Conservation (phyloP, 1,284 basidiomycete genomes). For the Ceratorhiza oryzae-sativae region DNA sequence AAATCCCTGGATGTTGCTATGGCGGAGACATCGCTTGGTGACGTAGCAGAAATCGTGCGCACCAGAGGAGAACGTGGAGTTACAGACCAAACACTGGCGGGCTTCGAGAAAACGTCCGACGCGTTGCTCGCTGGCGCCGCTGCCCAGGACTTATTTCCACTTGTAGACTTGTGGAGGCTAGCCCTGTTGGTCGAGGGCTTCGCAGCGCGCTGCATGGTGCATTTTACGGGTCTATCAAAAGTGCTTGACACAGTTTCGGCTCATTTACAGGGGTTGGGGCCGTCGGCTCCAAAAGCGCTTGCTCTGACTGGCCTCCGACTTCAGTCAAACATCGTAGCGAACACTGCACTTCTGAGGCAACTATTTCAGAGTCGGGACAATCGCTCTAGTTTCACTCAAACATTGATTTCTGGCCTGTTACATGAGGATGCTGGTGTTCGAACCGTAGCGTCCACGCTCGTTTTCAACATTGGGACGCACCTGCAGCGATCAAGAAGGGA, state of each 20-base stretch:
- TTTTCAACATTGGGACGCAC: constrained; percentile 70
- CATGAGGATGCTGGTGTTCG: constrained; percentile 72
- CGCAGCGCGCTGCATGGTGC: constrained; percentile 58
- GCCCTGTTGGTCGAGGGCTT: constrained; percentile 70
- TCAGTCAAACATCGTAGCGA: constrained; percentile 75
- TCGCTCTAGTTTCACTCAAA: constrained; percentile 53
- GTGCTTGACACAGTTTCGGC: constrained; percentile 52
- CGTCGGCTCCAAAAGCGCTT: constrained; percentile 59
- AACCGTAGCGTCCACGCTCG: constrained; percentile 80
- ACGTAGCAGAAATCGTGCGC: background rate
- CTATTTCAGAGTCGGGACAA: constrained; percentile 47
- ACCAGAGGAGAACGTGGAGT: background rate
- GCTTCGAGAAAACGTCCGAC: constrained; percentile 52
- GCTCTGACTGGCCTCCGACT: constrained; percentile 75
- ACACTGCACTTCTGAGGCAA: constrained; percentile 57
- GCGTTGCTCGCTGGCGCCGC: constrained; percentile 60
- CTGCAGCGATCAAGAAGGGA: constrained; percentile 48
- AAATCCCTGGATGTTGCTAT: background rate
- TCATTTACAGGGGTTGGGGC: constrained; percentile 53
- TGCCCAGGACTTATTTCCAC: constrained; percentile 72
- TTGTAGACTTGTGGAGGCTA: constrained; percentile 85
- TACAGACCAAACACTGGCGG: background rate
- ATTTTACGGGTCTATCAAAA: constrained; percentile 1
- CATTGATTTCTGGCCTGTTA: constrained; percentile 72
- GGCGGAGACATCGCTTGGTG: background rate